Percentiles rank a stretch among this genome's conserved stretches.
Evolutionary conservation across 108 stramenopile genomes (phyloP).

Genomic region (Skeletonema menzelii): DNA sequence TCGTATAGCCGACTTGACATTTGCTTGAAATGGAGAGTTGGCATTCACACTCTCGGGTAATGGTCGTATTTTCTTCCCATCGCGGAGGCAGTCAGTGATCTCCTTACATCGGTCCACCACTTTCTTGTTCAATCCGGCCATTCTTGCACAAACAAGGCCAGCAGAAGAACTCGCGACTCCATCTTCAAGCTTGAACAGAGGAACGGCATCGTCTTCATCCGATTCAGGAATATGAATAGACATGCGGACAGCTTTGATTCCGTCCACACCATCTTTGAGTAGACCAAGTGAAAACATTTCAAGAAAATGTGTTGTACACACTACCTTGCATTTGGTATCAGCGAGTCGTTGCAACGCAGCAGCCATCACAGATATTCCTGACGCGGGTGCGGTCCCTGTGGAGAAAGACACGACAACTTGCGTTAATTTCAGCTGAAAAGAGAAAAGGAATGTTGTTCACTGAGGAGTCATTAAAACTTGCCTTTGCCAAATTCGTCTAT

Average conservation of each 20-base stretch:
- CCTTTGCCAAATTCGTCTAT: conserved; percentile 98
- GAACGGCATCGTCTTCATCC: conserved; percentile 58
- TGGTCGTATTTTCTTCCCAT: conserved; percentile 56
- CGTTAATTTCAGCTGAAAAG: no score
- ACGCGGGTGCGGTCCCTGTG: conserved; percentile 84
- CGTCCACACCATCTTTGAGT: conserved; percentile 62
- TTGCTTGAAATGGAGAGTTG: conserved; percentile 52
- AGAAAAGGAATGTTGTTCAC: no score
- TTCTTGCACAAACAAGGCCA: conserved; percentile 90
- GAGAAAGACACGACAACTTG: neutral
- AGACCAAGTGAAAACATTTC: conserved; percentile 91
- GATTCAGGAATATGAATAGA: conserved; percentile 79
- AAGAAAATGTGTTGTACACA: conserved; percentile 93
- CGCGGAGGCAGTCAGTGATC: conserved; percentile 65
- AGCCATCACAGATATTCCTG: conserved; percentile 91
- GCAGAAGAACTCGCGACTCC: conserved; percentile 90
- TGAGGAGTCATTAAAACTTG: conserved; percentile 13
- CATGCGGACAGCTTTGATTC: conserved; percentile 88
- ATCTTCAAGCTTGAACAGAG: conserved; percentile 89
- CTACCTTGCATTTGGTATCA: conserved; percentile 62
- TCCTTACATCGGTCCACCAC: conserved; percentile 68
- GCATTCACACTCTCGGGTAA: conserved; percentile 54
- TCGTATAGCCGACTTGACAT: conserved; percentile 45
- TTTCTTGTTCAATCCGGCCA: conserved; percentile 74
- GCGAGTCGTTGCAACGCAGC: conserved; percentile 76